Conservation (phyloP, 352 stramenopile genomes). For the Phytophthora chlamydospora region DNA sequence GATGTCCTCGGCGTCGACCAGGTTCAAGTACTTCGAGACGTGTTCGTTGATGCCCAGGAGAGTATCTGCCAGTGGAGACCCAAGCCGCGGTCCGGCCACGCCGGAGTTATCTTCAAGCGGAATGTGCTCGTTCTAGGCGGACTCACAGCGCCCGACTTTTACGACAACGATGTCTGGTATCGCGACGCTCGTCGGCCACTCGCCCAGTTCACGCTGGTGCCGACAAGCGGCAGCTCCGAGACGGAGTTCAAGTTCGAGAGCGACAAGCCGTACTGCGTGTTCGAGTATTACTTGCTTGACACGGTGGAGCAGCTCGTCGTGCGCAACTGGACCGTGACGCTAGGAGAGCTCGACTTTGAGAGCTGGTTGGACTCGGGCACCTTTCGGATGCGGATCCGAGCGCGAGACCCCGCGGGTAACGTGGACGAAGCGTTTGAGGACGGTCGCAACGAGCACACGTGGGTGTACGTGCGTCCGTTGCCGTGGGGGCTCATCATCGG, state of each 20-base stretch:
- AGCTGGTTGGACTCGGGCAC: slow-evolving; percentile 81
- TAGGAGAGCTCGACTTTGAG: slow-evolving; percentile 49
- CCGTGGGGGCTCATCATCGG: slow-evolving; percentile 91
- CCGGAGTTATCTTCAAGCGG: slow-evolving; percentile 74
- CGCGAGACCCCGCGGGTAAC: slow-evolving; percentile 93
- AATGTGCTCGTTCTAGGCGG: slow-evolving; percentile 81
- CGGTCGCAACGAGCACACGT: slow-evolving; percentile 91
- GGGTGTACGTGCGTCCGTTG: slow-evolving; percentile 91
- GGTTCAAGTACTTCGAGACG: slow-evolving; percentile 62
- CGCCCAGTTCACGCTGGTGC: slow-evolving; percentile 57
- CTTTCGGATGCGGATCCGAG: slow-evolving; percentile 91
- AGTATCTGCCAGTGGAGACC: slow-evolving; percentile 76
- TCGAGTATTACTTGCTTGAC: slow-evolving; percentile 94
- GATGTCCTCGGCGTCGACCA: slow-evolving; percentile 73
- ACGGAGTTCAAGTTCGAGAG: slow-evolving; percentile 90
- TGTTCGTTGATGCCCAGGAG: slow-evolving; percentile 68
- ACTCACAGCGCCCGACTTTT: slow-evolving; percentile 62
- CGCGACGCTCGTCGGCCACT: slow-evolving; percentile 56
- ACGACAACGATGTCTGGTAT: slow-evolving; percentile 91
- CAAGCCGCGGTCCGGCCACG: slow-evolving; percentile 61
- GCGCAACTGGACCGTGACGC: slow-evolving; percentile 70
- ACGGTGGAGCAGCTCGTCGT: slow-evolving; percentile 85
- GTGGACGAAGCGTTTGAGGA: slow-evolving; percentile 86
- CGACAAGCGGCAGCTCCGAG: slow-evolving; percentile 58
- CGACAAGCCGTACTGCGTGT: slow-evolving; percentile 89